phyloP scores from a whole-genome alignment of 1,284 basidiomycete species.

The Puccinia polysora region DNA sequence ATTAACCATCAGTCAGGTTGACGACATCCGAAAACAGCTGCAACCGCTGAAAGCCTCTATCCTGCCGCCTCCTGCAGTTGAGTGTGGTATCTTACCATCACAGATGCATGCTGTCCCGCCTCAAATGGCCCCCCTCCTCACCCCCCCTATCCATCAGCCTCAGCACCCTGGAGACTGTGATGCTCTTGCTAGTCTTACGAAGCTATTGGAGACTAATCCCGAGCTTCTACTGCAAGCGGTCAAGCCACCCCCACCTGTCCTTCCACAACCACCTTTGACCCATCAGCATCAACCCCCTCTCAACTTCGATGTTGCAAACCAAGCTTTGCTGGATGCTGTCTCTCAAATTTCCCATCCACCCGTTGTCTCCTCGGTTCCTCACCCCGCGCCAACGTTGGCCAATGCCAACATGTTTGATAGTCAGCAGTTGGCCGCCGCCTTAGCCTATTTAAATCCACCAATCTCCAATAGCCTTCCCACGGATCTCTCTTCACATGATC shows the following conservation, averaged over 20 bases:
- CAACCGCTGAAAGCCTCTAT: constrained; percentile 33
- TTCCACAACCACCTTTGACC: neutral
- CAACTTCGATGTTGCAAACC: constrained; percentile 5
- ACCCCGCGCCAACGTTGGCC: neutral
- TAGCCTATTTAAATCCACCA: constrained; percentile 35
- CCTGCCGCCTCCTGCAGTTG: constrained; percentile 12
- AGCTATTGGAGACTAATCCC: constrained; percentile 36
- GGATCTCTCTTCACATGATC: neutral
- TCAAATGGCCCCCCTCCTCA: neutral
- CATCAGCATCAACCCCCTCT: constrained; percentile 8
- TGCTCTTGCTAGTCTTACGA: constrained; percentile 32
- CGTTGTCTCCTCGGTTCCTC: neutral
- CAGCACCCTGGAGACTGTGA: constrained; percentile 24
- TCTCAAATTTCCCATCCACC: neutral
- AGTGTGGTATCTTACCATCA: constrained; percentile 20
- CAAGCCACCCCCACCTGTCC: neutral
- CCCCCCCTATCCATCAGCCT: neutral
- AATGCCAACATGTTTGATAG: constrained; percentile 28
- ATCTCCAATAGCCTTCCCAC: neutral
- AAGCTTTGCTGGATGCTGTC: neutral
- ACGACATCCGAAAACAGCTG: constrained; percentile 42
- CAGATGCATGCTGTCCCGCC: constrained; percentile 6
- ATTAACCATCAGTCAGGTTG: constrained; percentile 41
- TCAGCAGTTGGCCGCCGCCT: constrained; percentile 31
- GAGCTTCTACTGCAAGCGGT: constrained; percentile 25